These are phyloP conservation scores for Raffaelea ambrosiae DNA, from an alignment of 2,329 filamentous ascomycete species.

Conservation along the genomic window DNA sequence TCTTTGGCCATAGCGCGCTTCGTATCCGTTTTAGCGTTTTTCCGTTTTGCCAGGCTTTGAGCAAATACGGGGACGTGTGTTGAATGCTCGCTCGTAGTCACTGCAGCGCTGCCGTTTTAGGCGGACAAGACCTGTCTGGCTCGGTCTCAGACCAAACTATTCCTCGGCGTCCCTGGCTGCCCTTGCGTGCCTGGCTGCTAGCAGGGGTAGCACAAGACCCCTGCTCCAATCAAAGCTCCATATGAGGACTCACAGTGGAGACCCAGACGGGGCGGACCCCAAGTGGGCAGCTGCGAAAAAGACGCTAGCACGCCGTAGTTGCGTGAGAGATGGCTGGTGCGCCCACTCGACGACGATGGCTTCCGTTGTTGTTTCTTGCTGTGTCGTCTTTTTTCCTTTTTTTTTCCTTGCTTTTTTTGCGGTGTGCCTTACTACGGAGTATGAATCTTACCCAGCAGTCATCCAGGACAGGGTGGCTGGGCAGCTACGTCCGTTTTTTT, in stretches of 20 bases:
- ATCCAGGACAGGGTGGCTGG: too few species aligned
- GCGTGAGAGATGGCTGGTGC: not conserved
- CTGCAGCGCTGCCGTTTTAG: too few species aligned
- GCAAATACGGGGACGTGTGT: too few species aligned
- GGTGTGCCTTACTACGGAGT: not conserved
- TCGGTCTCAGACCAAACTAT: too few species aligned
- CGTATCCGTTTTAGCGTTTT: too few species aligned
- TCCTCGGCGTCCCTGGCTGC: too few species aligned
- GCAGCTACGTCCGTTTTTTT: not conserved
- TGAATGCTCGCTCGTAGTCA: too few species aligned
- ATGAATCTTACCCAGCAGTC: too few species aligned
- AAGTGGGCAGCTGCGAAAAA: not conserved
- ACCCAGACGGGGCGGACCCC: not conserved
- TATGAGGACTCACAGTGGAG: not conserved
- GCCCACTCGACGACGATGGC: not conserved
- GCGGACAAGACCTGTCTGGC: too few species aligned
- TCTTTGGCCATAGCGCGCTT: too few species aligned
- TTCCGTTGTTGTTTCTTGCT: not conserved
- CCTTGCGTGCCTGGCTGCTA: not conserved
- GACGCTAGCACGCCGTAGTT: not conserved
- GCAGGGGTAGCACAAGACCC: not conserved
- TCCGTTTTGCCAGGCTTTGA: too few species aligned
- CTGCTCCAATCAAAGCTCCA: not conserved
- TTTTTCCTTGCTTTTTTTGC: not conserved
- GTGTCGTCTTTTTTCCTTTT: not conserved